Evolutionary conservation across 805 yeast genomes (phyloP), one percentile per base, ranked within the genome.

Genomic region (Kregervanrija fluxuum): DNA sequence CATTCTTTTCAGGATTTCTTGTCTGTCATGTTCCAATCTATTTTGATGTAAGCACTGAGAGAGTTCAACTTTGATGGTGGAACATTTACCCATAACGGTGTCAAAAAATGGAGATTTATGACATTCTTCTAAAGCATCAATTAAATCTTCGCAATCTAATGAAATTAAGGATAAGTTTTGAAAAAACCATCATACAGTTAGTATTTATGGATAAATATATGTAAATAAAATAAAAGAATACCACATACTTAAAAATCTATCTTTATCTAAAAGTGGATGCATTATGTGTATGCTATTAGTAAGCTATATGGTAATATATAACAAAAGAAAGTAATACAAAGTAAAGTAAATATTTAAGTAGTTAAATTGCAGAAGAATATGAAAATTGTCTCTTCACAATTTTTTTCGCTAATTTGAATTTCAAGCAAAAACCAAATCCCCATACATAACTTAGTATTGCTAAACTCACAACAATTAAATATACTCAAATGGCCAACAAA

Each of bases 111-210:
- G 83, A 44, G 73, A 73, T 47, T 78, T 73, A 56, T 90, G 96
- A 61, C 99, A 91, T 59, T 86, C 82, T 55, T 91, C 95, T 5
- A 91, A 74, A 0, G 95, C 96, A 49, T 82, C 81, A 61, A 93
- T 88, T 35, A 88, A 73, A 49, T 82, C 85, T 42, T 76, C 79
- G 63, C 99, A 91, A 14, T 84, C 84, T 74, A 6, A 33, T 5
- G 35, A 33, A 14, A n/a, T 14, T 5, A 33, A 33, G 35, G 35
- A 33, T 33, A 14, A n/a, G 4, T 33, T n/a, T n/a, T 33, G 9
- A 13, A n/a, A 36, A 16, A 13, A 14, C 28, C 38, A 22, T 22
- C 28, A 22, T 22, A 8, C 28, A 22, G 28, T 22, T 22, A 22
- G 28, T 22, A 22, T 22, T 22, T 22, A 22, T 22, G 6, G 28